A percentile compares a stretch with the other conserved stretches of the same genome.
Conservation (phyloP, 2,329 filamentous ascomycete species). For the Claviceps citrina region DNA sequence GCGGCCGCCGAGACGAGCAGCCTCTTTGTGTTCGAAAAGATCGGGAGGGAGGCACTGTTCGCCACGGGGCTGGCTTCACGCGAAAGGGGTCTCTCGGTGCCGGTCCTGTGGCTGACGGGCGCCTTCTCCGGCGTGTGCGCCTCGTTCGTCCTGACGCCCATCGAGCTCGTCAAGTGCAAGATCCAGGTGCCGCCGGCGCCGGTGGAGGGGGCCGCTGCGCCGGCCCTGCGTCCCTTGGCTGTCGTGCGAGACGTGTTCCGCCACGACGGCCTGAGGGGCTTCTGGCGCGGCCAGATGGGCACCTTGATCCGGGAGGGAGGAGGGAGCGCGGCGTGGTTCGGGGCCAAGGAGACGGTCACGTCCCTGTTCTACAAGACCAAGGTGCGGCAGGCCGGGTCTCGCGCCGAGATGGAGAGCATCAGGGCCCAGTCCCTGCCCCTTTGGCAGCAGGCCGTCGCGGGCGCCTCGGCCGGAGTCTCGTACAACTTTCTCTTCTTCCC, state of each 20-base stretch:
- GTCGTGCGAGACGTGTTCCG: slow-evolving; percentile 69
- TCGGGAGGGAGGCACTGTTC: slow-evolving; percentile 53
- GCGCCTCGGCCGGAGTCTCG: slow-evolving; percentile 74
- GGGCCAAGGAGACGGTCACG: slow-evolving; percentile 68
- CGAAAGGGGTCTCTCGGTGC: slow-evolving; percentile 53
- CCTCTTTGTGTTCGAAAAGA: slow-evolving; percentile 79
- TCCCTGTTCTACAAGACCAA: slow-evolving; percentile 50
- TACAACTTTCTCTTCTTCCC: slow-evolving; percentile 98
- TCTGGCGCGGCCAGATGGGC: slow-evolving; percentile 90
- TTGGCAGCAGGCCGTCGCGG: slow-evolving; percentile 76
- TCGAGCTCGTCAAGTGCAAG: slow-evolving; percentile 96
- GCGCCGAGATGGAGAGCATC: slow-evolving; percentile 25
- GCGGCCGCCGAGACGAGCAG: slow-evolving; percentile 86
- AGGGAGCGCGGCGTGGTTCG: slow-evolving; percentile 90
- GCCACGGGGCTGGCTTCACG: slow-evolving; percentile 30
- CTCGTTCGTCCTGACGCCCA: slow-evolving; percentile 79
- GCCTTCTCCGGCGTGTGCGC: slow-evolving; percentile 80
- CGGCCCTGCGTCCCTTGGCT: slow-evolving; percentile 45
- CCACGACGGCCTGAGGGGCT: slow-evolving; percentile 67
- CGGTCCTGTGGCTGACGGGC: slow-evolving; percentile 62
- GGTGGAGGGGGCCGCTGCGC: slow-evolving; percentile 24
- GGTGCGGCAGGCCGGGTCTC: slow-evolving; percentile 24
- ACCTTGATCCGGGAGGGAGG: slow-evolving; percentile 90
- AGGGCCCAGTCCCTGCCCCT: slow-evolving; percentile 48
- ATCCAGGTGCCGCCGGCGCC: slow-evolving; percentile 65